Percentiles rank a stretch among this genome's conserved stretches.
phyloP scores from a whole-genome alignment of 2,329 filamentous ascomycete species.

The Talaromyces rugulosus region DNA sequence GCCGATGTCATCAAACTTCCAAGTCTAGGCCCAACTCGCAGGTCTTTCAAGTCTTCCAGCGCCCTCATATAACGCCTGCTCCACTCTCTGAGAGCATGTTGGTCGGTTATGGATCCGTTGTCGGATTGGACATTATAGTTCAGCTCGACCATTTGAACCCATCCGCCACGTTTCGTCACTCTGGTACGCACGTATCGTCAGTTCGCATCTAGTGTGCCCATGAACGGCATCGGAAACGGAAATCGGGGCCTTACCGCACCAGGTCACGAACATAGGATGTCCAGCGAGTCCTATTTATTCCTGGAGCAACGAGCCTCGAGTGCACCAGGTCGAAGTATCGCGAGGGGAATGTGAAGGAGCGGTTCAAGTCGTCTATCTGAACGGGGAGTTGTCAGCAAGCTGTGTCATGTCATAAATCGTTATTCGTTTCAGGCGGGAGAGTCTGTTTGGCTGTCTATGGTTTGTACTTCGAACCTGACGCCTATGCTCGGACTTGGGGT shows the following conservation, averaged over 20 bases:
- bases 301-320: constrained; percentile 57
- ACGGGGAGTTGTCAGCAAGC: neutral
- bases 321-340: constrained; percentile 80
- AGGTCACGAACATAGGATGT: constrained; percentile 71
- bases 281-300: constrained; percentile 72
- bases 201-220: neutral
- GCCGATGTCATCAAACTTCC: constrained; percentile 55
- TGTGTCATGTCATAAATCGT: neutral
- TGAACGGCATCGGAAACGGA: neutral
- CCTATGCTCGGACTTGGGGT: neutral
- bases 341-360: constrained; percentile 62
- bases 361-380: constrained; percentile 66
- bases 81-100: constrained; percentile 63
- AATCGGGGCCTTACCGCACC: constrained; percentile 39
- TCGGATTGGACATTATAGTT: constrained; percentile 83
- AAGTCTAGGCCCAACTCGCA: constrained; percentile 59
- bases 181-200: constrained; percentile 17
- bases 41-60: constrained; percentile 62
- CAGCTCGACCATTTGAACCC: constrained; percentile 85
- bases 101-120: constrained; percentile 69
- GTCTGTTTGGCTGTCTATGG: neutral
- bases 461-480: neutral
- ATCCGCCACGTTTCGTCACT: constrained; percentile 67
- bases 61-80: constrained; percentile 61
- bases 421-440: neutral